Conservation (phyloP, 108 stramenopile genomes). For the Licmophora abbreviata region DNA sequence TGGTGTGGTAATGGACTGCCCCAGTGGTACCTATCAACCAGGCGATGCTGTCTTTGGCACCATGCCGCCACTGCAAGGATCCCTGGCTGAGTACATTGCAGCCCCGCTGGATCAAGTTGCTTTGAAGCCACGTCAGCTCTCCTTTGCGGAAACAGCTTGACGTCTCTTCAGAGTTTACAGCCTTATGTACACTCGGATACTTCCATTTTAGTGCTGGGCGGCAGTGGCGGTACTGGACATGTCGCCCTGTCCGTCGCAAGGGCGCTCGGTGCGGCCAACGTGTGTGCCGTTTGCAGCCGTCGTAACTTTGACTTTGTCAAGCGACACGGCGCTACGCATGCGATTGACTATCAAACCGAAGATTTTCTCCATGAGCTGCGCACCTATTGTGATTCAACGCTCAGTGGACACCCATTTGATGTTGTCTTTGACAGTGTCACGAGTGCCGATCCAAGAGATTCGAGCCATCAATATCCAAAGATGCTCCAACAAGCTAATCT, state of each 20-base stretch:
- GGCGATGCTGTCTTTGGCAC: slow-evolving; percentile 34
- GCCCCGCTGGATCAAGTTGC: slow-evolving; percentile 35
- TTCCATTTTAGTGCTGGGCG: slow-evolving; percentile 40
- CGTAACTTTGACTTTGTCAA: slow-evolving; percentile 26
- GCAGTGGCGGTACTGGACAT: slow-evolving; percentile 46
- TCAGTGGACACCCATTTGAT: slow-evolving; percentile 20
- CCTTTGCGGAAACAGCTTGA: slow-evolving; percentile 36
- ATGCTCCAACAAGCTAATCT: neutral
- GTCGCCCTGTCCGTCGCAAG: slow-evolving; percentile 40
- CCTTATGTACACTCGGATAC: slow-evolving; percentile 1
- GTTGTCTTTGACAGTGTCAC: slow-evolving; percentile 44
- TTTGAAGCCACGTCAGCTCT: slow-evolving; percentile 9
- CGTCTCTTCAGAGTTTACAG: slow-evolving; percentile 40
- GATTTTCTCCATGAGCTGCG: slow-evolving; percentile 2
- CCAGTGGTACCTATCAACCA: slow-evolving; percentile 4
- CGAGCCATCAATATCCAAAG: slow-evolving; percentile 2
- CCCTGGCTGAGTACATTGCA: slow-evolving; percentile 26
- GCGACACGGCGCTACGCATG: slow-evolving; percentile 24
- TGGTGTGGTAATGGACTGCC: slow-evolving; percentile 15
- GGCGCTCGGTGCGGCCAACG: slow-evolving; percentile 17
- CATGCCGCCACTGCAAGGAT: slow-evolving; percentile 34
- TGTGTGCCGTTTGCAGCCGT: slow-evolving; percentile 25
- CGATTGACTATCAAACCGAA: slow-evolving; percentile 22
- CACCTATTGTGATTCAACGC: neutral
- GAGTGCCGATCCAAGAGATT: slow-evolving; percentile 33